Evolutionary conservation across 2,329 filamentous ascomycete species (phyloP).

Genomic region (Colletotrichum graminicola): DNA sequence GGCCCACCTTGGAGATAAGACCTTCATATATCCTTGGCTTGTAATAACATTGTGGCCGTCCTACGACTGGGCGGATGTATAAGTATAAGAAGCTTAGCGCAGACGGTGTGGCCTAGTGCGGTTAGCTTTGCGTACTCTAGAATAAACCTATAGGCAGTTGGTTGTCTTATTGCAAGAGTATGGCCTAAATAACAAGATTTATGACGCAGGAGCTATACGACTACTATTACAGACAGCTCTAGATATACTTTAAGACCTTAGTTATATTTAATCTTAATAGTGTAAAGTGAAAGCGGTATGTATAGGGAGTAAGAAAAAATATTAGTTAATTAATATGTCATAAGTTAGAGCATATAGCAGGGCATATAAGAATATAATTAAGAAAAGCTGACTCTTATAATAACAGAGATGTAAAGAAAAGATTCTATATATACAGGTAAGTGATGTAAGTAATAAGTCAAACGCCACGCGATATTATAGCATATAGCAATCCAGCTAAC

Average conservation of each 20-base stretch:
- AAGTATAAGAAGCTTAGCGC: neutral
- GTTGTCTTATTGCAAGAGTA: neutral
- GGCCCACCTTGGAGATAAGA: neutral
- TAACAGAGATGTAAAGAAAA: too few relatives aligned
- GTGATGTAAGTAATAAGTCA: too few relatives aligned
- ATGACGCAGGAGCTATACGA: neutral
- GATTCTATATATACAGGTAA: too few relatives aligned
- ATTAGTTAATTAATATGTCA: too few relatives aligned
- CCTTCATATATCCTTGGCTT: neutral
- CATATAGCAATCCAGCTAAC: too few relatives aligned
- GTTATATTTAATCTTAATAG: neutral
- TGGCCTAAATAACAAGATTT: too few relatives aligned
- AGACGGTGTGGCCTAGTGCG: neutral
- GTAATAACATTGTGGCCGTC: neutral
- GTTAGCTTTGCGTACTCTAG: neutral
- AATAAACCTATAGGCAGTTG: neutral
- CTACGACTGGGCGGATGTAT: neutral
- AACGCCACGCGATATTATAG: too few relatives aligned
- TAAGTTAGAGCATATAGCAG: too few relatives aligned
- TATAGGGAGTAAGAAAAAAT: neutral
- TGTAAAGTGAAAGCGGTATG: neutral
- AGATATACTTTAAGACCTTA: neutral
- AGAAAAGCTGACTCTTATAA: too few relatives aligned
- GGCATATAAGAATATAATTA: too few relatives aligned
- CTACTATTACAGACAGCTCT: neutral